Conservation (phyloP, 2,329 filamentous ascomycete species). For the Allantophomopsis cytisporea region DNA sequence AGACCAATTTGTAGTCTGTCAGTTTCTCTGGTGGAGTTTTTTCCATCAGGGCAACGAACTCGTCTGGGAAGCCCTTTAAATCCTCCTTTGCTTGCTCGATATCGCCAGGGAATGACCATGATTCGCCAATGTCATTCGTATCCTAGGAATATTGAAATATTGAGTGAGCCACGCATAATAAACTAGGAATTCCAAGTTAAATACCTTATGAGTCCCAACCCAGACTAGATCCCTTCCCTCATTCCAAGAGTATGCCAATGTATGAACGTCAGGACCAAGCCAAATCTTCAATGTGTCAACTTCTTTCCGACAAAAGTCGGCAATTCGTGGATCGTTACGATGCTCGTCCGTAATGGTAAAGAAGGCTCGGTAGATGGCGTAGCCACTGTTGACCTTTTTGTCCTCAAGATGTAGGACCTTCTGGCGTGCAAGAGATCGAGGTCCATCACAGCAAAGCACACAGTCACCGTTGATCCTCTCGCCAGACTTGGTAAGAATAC, state of each 20-base stretch:
- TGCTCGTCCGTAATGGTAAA: constrained; percentile 19
- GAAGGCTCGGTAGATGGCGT: constrained; percentile 26
- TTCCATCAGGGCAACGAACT: constrained; percentile 10
- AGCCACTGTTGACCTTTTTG: constrained; percentile 26
- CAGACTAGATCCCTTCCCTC: constrained; percentile 36
- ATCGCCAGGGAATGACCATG: constrained; percentile 20
- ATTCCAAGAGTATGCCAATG: constrained; percentile 37
- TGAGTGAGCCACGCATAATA: constrained; percentile 2
- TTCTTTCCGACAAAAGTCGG: constrained; percentile 18
- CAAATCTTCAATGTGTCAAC: constrained; percentile 37
- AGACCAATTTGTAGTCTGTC: constrained; percentile 19
- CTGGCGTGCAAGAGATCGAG: constrained; percentile 17
- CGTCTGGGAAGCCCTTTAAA: constrained; percentile 12
- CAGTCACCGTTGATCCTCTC: constrained; percentile 26
- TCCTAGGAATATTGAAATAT: constrained; percentile 5
- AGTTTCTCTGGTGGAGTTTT: constrained; percentile 12
- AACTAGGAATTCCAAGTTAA: constrained; percentile 19
- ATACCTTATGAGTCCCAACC: constrained; percentile 36
- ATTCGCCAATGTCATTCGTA: constrained; percentile 29
- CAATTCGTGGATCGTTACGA: constrained; percentile 17
- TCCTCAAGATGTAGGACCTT: constrained; percentile 23
- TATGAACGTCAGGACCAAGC: constrained; percentile 37
- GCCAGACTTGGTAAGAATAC: constrained; percentile 34
- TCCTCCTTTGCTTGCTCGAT: constrained; percentile 6
- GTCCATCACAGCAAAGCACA: constrained; percentile 25